phyloP scores from a whole-genome alignment of 2,329 filamentous ascomycete species.

The Pseudogymnoascus pannorum region DNA sequence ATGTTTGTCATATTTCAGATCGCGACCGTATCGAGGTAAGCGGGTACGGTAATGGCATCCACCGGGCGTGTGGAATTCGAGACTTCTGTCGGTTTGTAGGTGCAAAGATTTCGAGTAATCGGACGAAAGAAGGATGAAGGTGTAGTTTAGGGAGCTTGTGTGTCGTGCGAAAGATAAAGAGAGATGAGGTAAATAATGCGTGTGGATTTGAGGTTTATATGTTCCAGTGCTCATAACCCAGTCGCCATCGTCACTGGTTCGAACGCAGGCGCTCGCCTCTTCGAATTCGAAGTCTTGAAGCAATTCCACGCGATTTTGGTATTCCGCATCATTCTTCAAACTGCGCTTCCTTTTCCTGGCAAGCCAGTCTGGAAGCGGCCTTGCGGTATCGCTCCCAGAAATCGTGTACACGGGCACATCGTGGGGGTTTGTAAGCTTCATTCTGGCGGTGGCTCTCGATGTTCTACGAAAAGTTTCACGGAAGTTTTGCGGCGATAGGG shows the following conservation, averaged over 20 bases:
- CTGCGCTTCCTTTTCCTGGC: constrained; percentile 82
- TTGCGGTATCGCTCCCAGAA: constrained; percentile 78
- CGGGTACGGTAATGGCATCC: constrained; percentile 86
- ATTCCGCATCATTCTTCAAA: constrained; percentile 86
- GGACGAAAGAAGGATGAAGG: constrained; percentile 77
- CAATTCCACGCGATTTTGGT: constrained; percentile 86
- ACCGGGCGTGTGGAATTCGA: constrained; percentile 87
- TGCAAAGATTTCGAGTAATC: constrained; percentile 95
- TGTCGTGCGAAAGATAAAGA: constrained; percentile 91
- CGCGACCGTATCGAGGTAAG: constrained; percentile 85
- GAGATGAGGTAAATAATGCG: constrained; percentile 88
- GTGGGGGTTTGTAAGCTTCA: constrained; percentile 79
- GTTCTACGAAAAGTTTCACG: constrained; percentile 6
- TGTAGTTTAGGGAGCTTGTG: constrained; percentile 85
- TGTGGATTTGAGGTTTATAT: constrained; percentile 76
- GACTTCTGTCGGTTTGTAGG: constrained; percentile 79
- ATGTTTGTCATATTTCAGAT: constrained; percentile 74
- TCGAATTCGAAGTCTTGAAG: constrained; percentile 98
- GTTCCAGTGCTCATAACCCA: constrained; percentile 94
- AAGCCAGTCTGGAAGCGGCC: constrained; percentile 92
- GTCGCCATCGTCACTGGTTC: constrained; percentile 88
- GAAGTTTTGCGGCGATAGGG: constrained; percentile 10
- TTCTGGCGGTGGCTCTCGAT: constrained; percentile 30
- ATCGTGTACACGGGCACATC: constrained; percentile 90
- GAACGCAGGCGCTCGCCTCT: constrained; percentile 84